Base-by-base conservation (phyloP, 371 early-diverging fungal species). In the Dichotomocladium elegans region DNA sequence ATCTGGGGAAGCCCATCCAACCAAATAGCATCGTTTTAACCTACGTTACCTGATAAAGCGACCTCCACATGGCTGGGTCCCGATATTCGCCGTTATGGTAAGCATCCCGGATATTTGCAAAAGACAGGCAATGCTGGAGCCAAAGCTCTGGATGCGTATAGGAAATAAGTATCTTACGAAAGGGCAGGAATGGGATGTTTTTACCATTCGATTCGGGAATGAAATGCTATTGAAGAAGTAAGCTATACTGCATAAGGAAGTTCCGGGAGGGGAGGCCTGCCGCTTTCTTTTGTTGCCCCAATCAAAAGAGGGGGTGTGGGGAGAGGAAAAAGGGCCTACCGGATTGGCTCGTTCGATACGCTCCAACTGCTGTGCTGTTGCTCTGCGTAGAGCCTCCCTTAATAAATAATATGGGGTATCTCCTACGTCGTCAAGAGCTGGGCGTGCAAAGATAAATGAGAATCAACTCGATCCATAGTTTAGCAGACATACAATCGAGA, bases 281-380 rank as follows among this genome's bases (percentile, higher is more conserved):
- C 27, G 7, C 11, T 17, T 19, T 30, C n/a, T n/a, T 8, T 7
- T 33, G 30, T n/a, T 30, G 30, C 28, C 3, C 24, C 8, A 53
- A 21, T 15, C 25, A 17, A 4, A 1, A 34, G 27, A 33, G 15
- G 29, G 24, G 28, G 24, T 24, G 35, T 9, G 22, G 11, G 14
- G 11, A 22, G 17, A 6, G 22, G 22, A 31, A 22, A 17, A 24
- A 7, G 5, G 21, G 41, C 55, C 58, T 75, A 72, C 76, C 15
- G 76, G 76, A 50, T 72, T 75, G 11, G 50, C 42, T 37, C 44
- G 59, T 44, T 75, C 76, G 15, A 75, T 72, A 19, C 60, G 66
- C 50, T 64, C 63, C 4, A 75, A 43, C 51, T 75, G 76, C 42
- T 68, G 61, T 6, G 72, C 58, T 11, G 65, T 70, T 24, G 76